Base-by-base conservation (phyloP, 1,284 basidiomycete genomes). In the Cutaneotrichosporon spelunceum region DNA sequence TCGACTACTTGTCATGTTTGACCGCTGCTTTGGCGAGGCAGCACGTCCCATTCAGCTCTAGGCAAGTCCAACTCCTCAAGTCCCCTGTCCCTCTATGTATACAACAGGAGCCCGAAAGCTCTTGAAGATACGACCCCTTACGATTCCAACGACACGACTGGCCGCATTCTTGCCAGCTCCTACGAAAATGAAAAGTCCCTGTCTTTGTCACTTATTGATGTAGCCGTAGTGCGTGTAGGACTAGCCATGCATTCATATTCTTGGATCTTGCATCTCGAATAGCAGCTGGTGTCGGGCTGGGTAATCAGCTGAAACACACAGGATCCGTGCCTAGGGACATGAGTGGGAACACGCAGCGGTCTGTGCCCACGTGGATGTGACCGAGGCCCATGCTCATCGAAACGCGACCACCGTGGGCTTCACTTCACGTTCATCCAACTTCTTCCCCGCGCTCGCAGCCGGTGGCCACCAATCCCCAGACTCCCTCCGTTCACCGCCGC, bases 1-100 rank as follows among this genome's bases (percentile, higher is more conserved):
- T 23, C 30, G 34, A 7, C 34, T 63, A 16, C 55, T 53, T 26
- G n/a, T n/a, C 2, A 50, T 57, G 55, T 63, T 63, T 47, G 50
- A 63, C 47, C n/a, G 21, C 21, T 54, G 42, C 59, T 63, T 63
- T 11, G 36, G 34, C 34, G 33, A 19, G 11, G 36, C 30, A 19
- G 48, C 48, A 3, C 24, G 48, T 26, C 48, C 48, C 10, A 27
- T 57, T 16, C 45, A 49, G 47, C 47, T 50, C 24, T 36, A 27
- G 26, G 3, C 39, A 42, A 42, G 19, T 42, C 19, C 30, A 11
- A 33, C 13, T 33, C 19, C 19, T 42, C 39, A 16, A n/a, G 39
- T 42, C 4, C 19, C 39, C 39, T 42, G 19, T n/a, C 19, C 39
- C 39, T 10, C n/a, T n/a, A n/a, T n/a, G n/a, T n/a, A n/a, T n/a